Evolutionary conservation across 2,329 filamentous ascomycete genomes (phyloP), one percentile per base, ranked within the genome.

Genomic region (Phaeoacremonium minimum): DNA sequence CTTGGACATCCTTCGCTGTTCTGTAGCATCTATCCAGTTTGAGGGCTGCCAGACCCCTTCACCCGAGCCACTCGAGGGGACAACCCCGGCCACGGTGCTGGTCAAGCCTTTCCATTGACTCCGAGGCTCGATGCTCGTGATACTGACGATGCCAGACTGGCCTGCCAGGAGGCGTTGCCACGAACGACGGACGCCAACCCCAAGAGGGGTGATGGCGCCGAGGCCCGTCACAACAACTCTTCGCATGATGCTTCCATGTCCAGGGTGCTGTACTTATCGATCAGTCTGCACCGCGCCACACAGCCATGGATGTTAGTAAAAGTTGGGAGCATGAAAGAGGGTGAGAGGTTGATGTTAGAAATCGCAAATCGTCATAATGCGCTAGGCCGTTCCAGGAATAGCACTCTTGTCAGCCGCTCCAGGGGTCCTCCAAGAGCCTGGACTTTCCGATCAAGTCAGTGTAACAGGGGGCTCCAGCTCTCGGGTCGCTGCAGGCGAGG

Each of bases 151-250:
- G 45, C 90, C 93, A 43, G 83, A 89, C 28, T 90, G 73, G 30
- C 87, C 81, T 29, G 85, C 80, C 18, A 97, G 60, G 29, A 98
- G 77, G 36, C 86, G 83, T 42, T 67, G 73, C 93, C 93, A 98
- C 42, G 87, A 87, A 38, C 69, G 78, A 46, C 77, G 79, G 45
- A 85, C 73, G 43, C 89, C 88, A 40, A 94, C 80, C 43, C 87
- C 90, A 17, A 96, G 70, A 40, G 90, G 90, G 47, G 86, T 88
- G 50, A 93, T 75, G 56, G 85, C 85, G 44, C 87, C 87, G 33
- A 93, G 70, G 53, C 87, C 87, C 36, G 87, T 93, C 56, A 93
- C 82, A 52, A 91, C 87, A 50, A 93, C 87, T 50, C 86, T 80
- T 56, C 80, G 75, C 71, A 80, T 80, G 46, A 51, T 61, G 48